A percentile compares a stretch with the other conserved stretches of the same genome.
Evolutionary conservation across 768 basidiomycete species (phyloP).

Genomic region (Hericium coralloides): DNA sequence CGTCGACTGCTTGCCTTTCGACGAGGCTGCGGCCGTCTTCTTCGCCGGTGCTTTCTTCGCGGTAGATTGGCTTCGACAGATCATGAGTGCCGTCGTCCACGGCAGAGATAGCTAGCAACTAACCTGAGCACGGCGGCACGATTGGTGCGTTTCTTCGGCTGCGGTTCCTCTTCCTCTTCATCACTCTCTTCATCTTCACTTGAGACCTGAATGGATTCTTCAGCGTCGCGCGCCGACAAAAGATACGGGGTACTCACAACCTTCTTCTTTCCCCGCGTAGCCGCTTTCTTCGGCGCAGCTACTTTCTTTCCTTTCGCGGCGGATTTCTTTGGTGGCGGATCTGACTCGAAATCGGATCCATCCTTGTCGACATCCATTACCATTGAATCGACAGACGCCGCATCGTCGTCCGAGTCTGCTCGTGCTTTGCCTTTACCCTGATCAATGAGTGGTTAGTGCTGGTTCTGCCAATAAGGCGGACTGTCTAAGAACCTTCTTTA

Average conservation of each 20-base stretch:
- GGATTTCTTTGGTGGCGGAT: slow-evolving; percentile 18
- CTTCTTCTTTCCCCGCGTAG: slow-evolving; percentile 26
- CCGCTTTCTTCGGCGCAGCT: slow-evolving; percentile 19
- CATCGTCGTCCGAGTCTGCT: slow-evolving; percentile 42
- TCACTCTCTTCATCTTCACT: slow-evolving; percentile 48
- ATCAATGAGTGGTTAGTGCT: not conserved
- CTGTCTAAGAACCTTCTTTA: not conserved
- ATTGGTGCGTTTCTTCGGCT: slow-evolving; percentile 48
- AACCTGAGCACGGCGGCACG: slow-evolving; percentile 62
- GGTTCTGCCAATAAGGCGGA: too few species aligned
- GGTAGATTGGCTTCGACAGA: slow-evolving; percentile 22
- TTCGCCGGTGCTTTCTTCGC: slow-evolving; percentile 48
- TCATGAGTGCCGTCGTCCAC: too few species aligned
- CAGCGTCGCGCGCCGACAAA: not conserved
- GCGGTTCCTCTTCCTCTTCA: slow-evolving; percentile 38
- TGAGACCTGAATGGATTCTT: slow-evolving; percentile 34
- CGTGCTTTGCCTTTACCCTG: slow-evolving; percentile 44
- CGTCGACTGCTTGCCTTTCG: slow-evolving; percentile 39
- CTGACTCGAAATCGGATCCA: slow-evolving; percentile 18
- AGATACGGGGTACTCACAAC: slow-evolving; percentile 13
- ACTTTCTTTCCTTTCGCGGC: slow-evolving; percentile 27
- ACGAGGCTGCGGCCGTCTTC: slow-evolving; percentile 28
- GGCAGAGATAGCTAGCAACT: too few species aligned
- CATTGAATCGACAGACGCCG: slow-evolving; percentile 61
- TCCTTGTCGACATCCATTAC: slow-evolving; percentile 56